Evolutionary conservation across 1,284 basidiomycete genomes (phyloP).

Genomic region (Tranzscheliella williamsii): DNA sequence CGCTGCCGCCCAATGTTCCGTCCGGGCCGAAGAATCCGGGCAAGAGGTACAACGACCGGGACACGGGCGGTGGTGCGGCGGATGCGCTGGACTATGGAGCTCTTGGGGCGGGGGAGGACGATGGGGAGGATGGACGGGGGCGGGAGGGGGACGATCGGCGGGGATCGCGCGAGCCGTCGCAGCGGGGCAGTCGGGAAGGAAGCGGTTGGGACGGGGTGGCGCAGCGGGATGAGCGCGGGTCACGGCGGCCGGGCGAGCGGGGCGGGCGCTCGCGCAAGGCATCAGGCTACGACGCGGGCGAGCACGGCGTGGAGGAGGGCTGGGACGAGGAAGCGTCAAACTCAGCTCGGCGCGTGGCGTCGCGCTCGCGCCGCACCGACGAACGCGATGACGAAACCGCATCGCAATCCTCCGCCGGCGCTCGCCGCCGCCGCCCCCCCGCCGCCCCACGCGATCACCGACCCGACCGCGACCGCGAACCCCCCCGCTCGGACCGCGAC

Average conservation of each 20-base stretch:
- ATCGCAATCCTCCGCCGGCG: constrained; percentile 17
- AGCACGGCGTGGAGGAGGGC: background rate
- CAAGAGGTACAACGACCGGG: constrained; percentile 55
- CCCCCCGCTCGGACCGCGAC: constrained; percentile 8
- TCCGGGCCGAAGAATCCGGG: constrained; percentile 46
- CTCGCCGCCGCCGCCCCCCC: constrained; percentile 1
- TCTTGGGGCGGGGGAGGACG: constrained; percentile 16
- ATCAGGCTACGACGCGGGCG: background rate
- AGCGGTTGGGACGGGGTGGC: background rate
- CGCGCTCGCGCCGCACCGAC: constrained; percentile 7
- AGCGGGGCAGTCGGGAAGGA: background rate
- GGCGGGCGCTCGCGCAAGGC: background rate
- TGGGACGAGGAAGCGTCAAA: background rate
- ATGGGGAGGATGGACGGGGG: constrained; percentile 1
- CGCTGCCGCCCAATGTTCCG: constrained; percentile 41
- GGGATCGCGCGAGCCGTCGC: constrained; percentile 3
- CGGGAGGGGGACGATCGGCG: constrained; percentile 11
- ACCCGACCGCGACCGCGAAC: constrained; percentile 16
- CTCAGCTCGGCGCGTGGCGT: background rate
- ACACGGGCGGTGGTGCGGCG: constrained; percentile 43
- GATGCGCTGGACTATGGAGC: constrained; percentile 57
- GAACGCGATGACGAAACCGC: constrained; percentile 26
- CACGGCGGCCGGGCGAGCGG: background rate
- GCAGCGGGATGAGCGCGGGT: background rate
- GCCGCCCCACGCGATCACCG: background rate